A percentile compares a stretch with the other conserved stretches of the same genome.
phyloP scores from a whole-genome alignment of 306 rosid species.

The Sphenostylis stenocarpa region DNA sequence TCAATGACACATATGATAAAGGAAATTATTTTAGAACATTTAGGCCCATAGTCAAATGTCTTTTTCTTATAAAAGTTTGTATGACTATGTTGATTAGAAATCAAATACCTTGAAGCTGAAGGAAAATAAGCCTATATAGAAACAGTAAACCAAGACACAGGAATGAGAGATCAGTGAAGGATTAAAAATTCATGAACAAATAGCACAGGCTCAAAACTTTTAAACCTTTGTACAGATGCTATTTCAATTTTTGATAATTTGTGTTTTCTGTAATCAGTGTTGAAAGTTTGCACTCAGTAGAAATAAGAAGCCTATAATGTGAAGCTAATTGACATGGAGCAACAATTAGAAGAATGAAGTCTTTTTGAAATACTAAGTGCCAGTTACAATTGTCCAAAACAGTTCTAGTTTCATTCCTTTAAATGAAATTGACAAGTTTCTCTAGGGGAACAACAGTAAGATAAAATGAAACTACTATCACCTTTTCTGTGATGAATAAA shows the following conservation, averaged over 20 bases:
- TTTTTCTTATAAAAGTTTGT: not conserved
- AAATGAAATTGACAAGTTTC: not conserved
- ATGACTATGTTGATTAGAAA: constrained; percentile 5
- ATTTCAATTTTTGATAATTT: not conserved
- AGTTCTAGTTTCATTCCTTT: constrained; percentile 9
- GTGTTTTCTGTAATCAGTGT: not conserved
- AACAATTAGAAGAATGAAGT: not conserved
- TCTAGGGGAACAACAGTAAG: constrained; percentile 1
- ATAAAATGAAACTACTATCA: not conserved
- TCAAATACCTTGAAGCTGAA: constrained; percentile 9
- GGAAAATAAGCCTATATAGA: constrained; percentile 19
- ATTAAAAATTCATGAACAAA: not conserved
- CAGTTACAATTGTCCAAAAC: not conserved
- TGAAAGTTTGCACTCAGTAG: not conserved
- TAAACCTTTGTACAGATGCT: not conserved
- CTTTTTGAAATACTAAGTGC: constrained; percentile 21
- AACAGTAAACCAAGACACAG: not conserved
- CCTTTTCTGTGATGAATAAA: not conserved
- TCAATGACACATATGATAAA: not conserved
- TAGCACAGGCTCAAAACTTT: not conserved
- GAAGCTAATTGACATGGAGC: not conserved
- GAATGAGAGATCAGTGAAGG: constrained; percentile 12
- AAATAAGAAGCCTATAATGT: constrained; percentile 20
- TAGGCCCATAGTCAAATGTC: not conserved
- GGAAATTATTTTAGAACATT: constrained; percentile 16